Evolutionary conservation across 139 green algal species (phyloP), one percentile per base, ranked within the genome.

Genomic region (Coelastrella sp.): DNA sequence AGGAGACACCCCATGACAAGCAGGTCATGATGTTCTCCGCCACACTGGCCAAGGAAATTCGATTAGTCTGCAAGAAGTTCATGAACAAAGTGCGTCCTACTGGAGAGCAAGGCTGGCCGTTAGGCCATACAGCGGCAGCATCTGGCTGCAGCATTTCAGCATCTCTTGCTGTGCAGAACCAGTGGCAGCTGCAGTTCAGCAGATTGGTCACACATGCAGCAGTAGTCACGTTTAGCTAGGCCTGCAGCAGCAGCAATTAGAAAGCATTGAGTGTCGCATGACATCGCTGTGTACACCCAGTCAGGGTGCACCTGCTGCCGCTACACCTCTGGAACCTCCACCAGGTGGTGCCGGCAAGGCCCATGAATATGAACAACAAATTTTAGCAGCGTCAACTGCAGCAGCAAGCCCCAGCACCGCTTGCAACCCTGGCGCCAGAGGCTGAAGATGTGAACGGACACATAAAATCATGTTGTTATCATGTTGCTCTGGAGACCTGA

Each of bases 11-110:
- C 14, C 98, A 99, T 90, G 96, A 99, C 91, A 99, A 99, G 96
- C 98, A 99, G 92, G 98, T 99, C 85, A 99, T 99, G 97, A 99
- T 99, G 98, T 99, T 99, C 92, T 97, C 93, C 49, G 98, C 98
- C 14, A 99, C 98, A 20, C 95, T 99, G 8, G 94, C 93, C 90
- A 91, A 96, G 89, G 97, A 99, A 56, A 97, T 99, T 61, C 97
- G 98, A n/a, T 87, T 94, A 20, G 93, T 99, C 20, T 98, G 95
- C 96, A 99, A 99, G 95, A 99, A 99, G 94, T 99, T 99, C 93
- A 99, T 99, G 98, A 95, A 92, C 80, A 93, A 96, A 87, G 82
- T 87, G 82, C 82, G 82, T 87, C 61, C 82, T 7, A 35, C 15
- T 8, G 25, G 25, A 10, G 63, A 76, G 63, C 82, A 87, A 78